phyloP scores from a whole-genome alignment of 1,139 yeast species.

The Taiozyma sp. region DNA sequence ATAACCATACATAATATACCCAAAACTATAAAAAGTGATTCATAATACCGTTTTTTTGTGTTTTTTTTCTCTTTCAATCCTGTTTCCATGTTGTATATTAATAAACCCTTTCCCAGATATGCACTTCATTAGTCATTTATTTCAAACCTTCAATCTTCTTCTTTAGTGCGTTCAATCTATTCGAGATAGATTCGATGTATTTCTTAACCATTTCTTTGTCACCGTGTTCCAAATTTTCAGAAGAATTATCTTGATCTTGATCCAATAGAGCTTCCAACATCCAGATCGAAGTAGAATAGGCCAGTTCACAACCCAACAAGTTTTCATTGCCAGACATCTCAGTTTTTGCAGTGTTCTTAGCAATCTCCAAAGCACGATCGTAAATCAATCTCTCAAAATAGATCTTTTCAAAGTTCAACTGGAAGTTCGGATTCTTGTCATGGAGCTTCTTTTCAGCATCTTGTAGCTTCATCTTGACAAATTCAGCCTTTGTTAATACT shows the following conservation, averaged over 20 bases:
- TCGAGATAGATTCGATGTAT: constrained; percentile 69
- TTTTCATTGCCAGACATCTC: constrained; percentile 44
- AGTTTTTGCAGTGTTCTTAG: constrained; percentile 83
- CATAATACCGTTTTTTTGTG: too few relatives aligned
- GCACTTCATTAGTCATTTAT: not conserved
- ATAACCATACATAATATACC: not conserved
- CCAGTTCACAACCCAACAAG: constrained; percentile 73
- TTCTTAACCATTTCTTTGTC: constrained; percentile 73
- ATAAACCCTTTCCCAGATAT: not conserved
- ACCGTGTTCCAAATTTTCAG: constrained; percentile 48
- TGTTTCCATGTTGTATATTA: not conserved
- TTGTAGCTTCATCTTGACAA: constrained; percentile 41
- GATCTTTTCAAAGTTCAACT: constrained; percentile 25
- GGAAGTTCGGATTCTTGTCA: constrained; percentile 8
- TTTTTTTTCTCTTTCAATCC: not conserved
- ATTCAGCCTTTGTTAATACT: constrained; percentile 82
- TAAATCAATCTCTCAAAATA: constrained; percentile 82
- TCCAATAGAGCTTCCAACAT: constrained; percentile 85
- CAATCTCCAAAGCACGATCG: constrained; percentile 90
- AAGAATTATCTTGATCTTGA: constrained; percentile 34
- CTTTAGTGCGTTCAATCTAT: constrained; percentile 53
- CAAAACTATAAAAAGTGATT: not conserved
- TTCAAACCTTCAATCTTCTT: constrained; percentile 15
- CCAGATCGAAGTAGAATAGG: constrained; percentile 91
- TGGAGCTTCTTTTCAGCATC: constrained; percentile 38